Evolutionary conservation across 345 rosid genomes (phyloP).

Genomic region (Camelina neglecta): DNA sequence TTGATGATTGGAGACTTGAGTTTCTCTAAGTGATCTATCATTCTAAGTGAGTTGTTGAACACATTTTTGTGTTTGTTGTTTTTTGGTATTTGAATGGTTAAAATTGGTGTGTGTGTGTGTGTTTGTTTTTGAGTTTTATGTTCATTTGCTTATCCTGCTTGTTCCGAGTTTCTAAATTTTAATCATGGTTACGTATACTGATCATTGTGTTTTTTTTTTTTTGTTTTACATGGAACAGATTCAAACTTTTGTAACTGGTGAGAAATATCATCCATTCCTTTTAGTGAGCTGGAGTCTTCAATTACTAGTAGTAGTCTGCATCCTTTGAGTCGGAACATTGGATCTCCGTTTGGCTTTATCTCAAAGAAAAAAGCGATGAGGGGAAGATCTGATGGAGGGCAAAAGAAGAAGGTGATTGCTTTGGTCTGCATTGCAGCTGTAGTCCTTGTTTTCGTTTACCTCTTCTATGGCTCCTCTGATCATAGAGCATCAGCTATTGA

Average conservation of each 20-base stretch:
- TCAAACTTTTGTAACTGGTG: neutral
- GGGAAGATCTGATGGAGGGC: conserved; percentile 77
- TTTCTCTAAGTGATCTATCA: neutral
- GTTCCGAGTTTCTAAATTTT: too few species aligned
- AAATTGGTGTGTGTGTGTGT: neutral
- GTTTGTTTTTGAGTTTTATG: too few species aligned
- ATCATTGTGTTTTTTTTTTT: neutral
- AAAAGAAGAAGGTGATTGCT: conserved; percentile 72
- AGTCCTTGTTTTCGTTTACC: conserved; percentile 70
- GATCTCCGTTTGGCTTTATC: conserved; percentile 26
- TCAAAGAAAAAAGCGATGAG: conserved; percentile 54
- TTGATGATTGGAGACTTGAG: neutral
- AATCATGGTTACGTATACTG: neutral
- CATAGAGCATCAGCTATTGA: conserved; percentile 68
- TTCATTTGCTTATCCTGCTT: too few species aligned
- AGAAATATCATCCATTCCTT: neutral
- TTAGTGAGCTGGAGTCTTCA: neutral
- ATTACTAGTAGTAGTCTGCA: neutral
- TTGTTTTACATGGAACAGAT: conserved; percentile 1
- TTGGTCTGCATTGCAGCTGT: conserved; percentile 54
- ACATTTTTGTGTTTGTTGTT: neutral
- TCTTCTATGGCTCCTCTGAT: conserved; percentile 63
- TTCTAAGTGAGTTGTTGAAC: neutral
- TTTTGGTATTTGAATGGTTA: neutral
- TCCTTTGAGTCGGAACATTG: conserved; percentile 5